These are phyloP conservation scores for Taxillus chinensis DNA, from an alignment of 164 flowering plant genomes.

Conservation along the genomic window DNA sequence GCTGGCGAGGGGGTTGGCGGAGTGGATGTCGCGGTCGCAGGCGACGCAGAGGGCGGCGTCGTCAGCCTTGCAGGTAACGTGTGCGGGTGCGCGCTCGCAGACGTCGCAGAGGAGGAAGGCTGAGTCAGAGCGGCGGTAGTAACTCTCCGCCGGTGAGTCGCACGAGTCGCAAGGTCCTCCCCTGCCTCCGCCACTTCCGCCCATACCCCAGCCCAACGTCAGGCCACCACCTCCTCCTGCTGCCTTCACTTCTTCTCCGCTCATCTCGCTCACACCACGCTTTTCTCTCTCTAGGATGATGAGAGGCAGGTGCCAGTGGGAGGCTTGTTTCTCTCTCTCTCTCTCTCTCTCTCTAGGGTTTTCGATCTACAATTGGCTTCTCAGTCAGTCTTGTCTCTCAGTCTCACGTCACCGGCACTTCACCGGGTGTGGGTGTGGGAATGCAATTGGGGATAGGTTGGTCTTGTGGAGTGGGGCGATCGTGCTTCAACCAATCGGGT, in stretches of 20 bases:
- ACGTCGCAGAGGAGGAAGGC: slow-evolving; percentile 76
- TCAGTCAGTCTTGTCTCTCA: too few species aligned
- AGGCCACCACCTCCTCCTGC: slow-evolving; percentile 4
- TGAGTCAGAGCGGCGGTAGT: slow-evolving; percentile 32
- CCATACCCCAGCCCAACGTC: slow-evolving; percentile 1
- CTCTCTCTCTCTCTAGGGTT: too few species aligned
- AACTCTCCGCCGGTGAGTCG: slow-evolving; percentile 49
- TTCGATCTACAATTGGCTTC: too few species aligned
- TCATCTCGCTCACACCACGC: neutral
- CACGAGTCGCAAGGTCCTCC: slow-evolving; percentile 56
- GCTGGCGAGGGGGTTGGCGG: neutral
- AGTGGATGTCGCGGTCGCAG: slow-evolving; percentile 68
- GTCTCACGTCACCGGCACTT: too few species aligned
- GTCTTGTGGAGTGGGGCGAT: too few species aligned
- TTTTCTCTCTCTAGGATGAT: too few species aligned
- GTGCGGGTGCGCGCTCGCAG: slow-evolving; percentile 63
- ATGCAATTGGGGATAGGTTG: too few species aligned
- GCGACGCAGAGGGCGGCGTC: slow-evolving; percentile 62
- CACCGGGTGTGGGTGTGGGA: too few species aligned
- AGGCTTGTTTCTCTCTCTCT: too few species aligned
- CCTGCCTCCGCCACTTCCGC: slow-evolving; percentile 10
- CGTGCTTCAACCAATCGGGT: too few species aligned
- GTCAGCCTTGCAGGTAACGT: slow-evolving; percentile 30
- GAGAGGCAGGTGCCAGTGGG: too few species aligned
- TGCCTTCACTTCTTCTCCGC: slow-evolving; percentile 3